A percentile compares a stretch with the other conserved stretches of the same genome.
These are phyloP conservation scores for Erodium chrysanthum DNA, from an alignment of 441 rosid genomes.

Conservation along the genomic window DNA sequence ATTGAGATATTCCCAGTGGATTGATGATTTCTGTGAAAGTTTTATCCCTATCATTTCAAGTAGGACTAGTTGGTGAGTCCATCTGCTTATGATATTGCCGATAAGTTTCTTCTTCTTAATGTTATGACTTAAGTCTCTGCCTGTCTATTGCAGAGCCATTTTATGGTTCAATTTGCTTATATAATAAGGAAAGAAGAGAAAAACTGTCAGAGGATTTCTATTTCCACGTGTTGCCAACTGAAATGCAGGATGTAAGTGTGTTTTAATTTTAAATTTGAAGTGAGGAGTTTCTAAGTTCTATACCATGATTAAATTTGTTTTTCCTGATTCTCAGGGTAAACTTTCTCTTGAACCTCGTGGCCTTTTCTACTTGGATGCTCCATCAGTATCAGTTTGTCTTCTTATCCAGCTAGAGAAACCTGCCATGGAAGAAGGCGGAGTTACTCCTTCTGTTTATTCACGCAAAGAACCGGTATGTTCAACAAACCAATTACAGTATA, in stretches of 20 bases:
- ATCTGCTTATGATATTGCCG: constrained; percentile 8
- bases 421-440: constrained; percentile 91
- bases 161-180: constrained; percentile 80
- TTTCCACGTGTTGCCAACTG: constrained; percentile 63
- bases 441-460: constrained; percentile 88
- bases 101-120: constrained; percentile 9
- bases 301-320: not conserved
- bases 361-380: constrained; percentile 85
- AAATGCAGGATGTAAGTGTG: constrained; percentile 68
- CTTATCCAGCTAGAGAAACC: constrained; percentile 90
- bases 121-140: constrained; percentile 27
- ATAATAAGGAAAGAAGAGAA: constrained; percentile 93
- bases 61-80: constrained; percentile 77
- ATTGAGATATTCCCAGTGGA: constrained; percentile 41
- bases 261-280: not conserved
- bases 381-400: constrained; percentile 83
- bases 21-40: constrained; percentile 88
- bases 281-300: not conserved
- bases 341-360: constrained; percentile 59
- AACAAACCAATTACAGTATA: not conserved
- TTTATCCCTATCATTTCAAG: constrained; percentile 73
- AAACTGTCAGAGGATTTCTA: constrained; percentile 87
- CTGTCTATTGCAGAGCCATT: constrained; percentile 63
- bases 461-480: constrained; percentile 95
- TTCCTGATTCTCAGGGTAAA: constrained; percentile 44